A percentile compares a stretch with the other conserved stretches of the same genome.
These are phyloP conservation scores for Sporobolomyces roseus DNA, from an alignment of 768 basidiomycete genomes.

Conservation along the genomic window DNA sequence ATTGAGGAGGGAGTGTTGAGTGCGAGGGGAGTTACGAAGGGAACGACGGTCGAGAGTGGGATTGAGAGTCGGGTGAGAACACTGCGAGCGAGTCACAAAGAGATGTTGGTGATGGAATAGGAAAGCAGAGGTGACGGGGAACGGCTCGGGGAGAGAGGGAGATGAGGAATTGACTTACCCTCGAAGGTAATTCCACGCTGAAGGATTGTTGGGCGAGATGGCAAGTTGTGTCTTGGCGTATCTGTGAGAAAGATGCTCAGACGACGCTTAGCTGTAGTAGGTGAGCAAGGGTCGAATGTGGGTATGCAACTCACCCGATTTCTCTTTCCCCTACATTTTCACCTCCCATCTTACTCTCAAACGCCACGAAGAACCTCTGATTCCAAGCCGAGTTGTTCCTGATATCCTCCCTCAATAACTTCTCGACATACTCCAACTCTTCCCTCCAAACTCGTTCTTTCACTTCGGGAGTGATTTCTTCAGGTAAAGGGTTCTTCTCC, in stretches of 20 bases:
- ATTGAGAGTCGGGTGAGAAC: constrained; percentile 62
- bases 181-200: constrained; percentile 95
- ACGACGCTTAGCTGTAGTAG: not conserved
- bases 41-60: constrained; percentile 58
- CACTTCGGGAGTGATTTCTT: not conserved
- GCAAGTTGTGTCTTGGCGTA: constrained; percentile 80
- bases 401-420: constrained; percentile 68
- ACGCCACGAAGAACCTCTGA: constrained; percentile 85
- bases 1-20: constrained; percentile 34
- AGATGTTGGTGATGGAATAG: not conserved
- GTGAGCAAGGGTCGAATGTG: constrained; percentile 3
- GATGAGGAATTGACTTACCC: too few relatives aligned
- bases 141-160: too few relatives aligned
- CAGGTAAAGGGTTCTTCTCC: not conserved
- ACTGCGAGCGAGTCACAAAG: constrained; percentile 44
- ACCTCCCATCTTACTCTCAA: constrained; percentile 61
- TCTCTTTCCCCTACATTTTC: constrained; percentile 64
- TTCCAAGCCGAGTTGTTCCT: constrained; percentile 98
- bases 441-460: constrained; percentile 55
- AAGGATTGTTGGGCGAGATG: constrained; percentile 83
- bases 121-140: too few relatives aligned
- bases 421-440: constrained; percentile 72
- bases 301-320: constrained; percentile 60
- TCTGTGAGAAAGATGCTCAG: constrained; percentile 50
- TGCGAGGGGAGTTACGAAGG: constrained; percentile 68